Evolutionary conservation across 2,329 filamentous ascomycete species (phyloP).

Genomic region (Hypocreales sp.): DNA sequence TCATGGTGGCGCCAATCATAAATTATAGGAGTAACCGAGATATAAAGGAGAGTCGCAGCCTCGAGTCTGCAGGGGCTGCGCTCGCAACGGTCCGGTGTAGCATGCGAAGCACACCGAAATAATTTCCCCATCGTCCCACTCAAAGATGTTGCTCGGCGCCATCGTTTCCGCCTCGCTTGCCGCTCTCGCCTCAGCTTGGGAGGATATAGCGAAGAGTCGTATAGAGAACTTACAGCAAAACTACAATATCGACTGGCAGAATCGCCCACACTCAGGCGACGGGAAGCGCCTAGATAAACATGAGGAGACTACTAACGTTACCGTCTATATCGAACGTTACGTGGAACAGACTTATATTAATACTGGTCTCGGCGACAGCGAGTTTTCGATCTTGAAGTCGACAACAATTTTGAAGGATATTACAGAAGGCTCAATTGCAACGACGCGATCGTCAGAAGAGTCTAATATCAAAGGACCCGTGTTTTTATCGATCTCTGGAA

Average conservation of each 20-base stretch:
- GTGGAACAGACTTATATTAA: not conserved
- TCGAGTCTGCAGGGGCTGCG: too few relatives aligned
- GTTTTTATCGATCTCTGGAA: not conserved
- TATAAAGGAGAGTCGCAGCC: too few relatives aligned
- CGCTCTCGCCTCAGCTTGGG: not conserved
- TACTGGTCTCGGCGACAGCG: not conserved
- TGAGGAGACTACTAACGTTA: not conserved
- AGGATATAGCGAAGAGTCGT: not conserved
- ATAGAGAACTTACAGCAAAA: not conserved
- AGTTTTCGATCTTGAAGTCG: not conserved
- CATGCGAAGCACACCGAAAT: too few relatives aligned
- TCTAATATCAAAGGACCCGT: not conserved
- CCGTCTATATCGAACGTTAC: not conserved
- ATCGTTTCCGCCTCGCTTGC: conserved; percentile 2
- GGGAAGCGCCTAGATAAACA: not conserved
- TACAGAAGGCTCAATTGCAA: not conserved
- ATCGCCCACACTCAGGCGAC: not conserved
- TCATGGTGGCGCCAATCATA: too few relatives aligned
- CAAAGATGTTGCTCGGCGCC: not conserved
- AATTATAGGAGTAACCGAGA: too few relatives aligned
- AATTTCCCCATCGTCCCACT: too few relatives aligned
- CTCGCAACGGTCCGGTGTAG: too few relatives aligned
- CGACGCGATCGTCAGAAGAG: not conserved
- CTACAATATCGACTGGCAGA: not conserved
- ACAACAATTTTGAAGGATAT: conserved; percentile 4